Evolutionary conservation across 2,329 filamentous ascomycete species (phyloP), one percentile per base, ranked within the genome.

Genomic region (Seiridium cupressi): DNA sequence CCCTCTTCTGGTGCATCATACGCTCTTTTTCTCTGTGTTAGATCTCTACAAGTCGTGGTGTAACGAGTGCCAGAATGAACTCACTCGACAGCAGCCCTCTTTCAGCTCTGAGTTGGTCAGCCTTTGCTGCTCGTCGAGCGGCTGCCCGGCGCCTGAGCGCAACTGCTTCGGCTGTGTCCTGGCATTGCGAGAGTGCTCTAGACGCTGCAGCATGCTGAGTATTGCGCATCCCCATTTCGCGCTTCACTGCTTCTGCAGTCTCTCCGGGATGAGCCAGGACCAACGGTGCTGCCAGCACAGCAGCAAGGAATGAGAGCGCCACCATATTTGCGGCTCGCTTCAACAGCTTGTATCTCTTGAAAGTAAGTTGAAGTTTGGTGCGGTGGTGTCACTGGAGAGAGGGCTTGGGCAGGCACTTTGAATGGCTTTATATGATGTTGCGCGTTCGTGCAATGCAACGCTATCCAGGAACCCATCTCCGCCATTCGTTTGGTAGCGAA

Each of bases 1-100:
- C 55, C 42, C 55, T 58, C 38, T 49, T 58, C 34, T 58, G 55
- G 34, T 58, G 55, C n/a, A 7, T 32, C 55, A 58, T 58, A 8
- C 10, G 35, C 34, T 40, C 55, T 58, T 34, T 13, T 46, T 42
- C 1, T 55, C 38, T 31, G 13, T 4, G 2, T 57, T 3, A 48
- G 1, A 9, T 2, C 11, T n/a, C 10, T 1, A 34, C 10, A 7
- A 26, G 7, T 42, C 51, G n/a, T 31, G 7, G 6, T 53, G 26
- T n/a, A 11, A 18, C n/a, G 26, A 1, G 4, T 11, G 18, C 10
- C 11, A 26, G 34, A 5, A 32, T 13, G 44, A 3, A 26, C 31
- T 34, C 51, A 58, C 55, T 46, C 7, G 46, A 38, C 3, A 11
- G 13, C 13, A 58, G 18, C n/a, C 49, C 49, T 7, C 57, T 46